Conservation (phyloP, 768 basidiomycete genomes). For the Mrakia gelida region DNA sequence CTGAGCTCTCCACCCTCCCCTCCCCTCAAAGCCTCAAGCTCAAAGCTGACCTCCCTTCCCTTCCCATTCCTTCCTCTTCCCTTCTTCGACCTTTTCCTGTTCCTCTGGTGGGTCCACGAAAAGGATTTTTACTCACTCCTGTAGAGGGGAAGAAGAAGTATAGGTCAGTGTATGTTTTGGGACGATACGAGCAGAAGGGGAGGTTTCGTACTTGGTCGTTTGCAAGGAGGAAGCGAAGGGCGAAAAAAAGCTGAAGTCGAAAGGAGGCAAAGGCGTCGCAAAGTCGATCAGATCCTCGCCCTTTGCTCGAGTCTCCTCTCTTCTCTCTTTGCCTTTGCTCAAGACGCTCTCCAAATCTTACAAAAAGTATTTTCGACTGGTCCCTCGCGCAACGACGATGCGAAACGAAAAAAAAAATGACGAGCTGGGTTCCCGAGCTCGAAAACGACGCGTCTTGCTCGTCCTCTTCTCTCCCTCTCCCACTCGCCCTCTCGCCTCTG, state of each 20-base stretch:
- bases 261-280: too few relatives aligned
- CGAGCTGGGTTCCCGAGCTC: too few relatives aligned
- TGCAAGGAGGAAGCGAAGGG: neutral
- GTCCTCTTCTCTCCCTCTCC: too few relatives aligned
- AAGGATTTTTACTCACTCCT: neutral
- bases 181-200: neutral
- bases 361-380: too few relatives aligned
- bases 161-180: neutral
- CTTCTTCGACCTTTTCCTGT: neutral
- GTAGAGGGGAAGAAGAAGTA: neutral
- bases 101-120: neutral
- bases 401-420: too few relatives aligned
- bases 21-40: neutral
- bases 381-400: too few relatives aligned
- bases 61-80: neutral
- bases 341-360: too few relatives aligned
- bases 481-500: neutral
- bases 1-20: neutral
- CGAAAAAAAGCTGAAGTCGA: too few relatives aligned
- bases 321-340: too few relatives aligned
- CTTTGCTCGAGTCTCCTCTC: too few relatives aligned
- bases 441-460: too few relatives aligned
- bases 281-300: too few relatives aligned
- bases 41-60: neutral
- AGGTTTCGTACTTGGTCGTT: neutral